phyloP scores from a whole-genome alignment of 2,329 filamentous ascomycete species.

The Exophiala mesophila region DNA sequence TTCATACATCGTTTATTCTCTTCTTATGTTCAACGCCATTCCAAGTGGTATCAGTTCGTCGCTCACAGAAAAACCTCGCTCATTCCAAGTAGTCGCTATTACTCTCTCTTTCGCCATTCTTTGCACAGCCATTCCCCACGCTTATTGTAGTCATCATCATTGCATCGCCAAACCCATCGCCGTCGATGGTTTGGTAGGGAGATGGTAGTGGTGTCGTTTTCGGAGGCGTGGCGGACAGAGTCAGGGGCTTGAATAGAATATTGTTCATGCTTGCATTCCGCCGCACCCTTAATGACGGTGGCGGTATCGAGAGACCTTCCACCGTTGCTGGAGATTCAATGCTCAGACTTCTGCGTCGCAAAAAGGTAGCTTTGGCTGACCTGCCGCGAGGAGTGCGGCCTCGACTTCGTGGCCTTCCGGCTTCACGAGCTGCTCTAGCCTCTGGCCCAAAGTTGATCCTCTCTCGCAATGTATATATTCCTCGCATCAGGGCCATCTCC shows the following conservation, averaged over 20 bases:
- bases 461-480: conserved; percentile 32
- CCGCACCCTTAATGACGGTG: conserved; percentile 12
- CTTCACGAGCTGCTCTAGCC: conserved; percentile 20
- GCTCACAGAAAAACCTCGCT: too few species aligned
- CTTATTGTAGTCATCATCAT: conserved; percentile 13
- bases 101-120: too few species aligned
- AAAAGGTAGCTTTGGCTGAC: conserved; percentile 18
- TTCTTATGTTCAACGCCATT: too few species aligned
- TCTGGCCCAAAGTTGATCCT: conserved; percentile 22
- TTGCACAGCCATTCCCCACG: too few species aligned
- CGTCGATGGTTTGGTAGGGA: conserved; percentile 12
- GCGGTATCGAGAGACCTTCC: conserved; percentile 4
- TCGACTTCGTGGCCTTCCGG: conserved; percentile 14
- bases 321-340: conserved; percentile 10
- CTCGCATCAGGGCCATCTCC: conserved; percentile 63
- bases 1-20: too few species aligned
- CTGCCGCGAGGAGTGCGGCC: conserved; percentile 14
- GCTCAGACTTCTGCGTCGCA: conserved; percentile 19
- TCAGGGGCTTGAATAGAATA: conserved; percentile 13
- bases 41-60: too few species aligned
- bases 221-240: conserved; percentile 8
- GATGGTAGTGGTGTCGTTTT: conserved; percentile 15
- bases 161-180: conserved; percentile 13
- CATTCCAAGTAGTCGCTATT: too few species aligned
- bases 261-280: conserved; percentile 19